Evolutionary conservation across 805 yeast species (phyloP).

Genomic region (Candida parachauliodes): DNA sequence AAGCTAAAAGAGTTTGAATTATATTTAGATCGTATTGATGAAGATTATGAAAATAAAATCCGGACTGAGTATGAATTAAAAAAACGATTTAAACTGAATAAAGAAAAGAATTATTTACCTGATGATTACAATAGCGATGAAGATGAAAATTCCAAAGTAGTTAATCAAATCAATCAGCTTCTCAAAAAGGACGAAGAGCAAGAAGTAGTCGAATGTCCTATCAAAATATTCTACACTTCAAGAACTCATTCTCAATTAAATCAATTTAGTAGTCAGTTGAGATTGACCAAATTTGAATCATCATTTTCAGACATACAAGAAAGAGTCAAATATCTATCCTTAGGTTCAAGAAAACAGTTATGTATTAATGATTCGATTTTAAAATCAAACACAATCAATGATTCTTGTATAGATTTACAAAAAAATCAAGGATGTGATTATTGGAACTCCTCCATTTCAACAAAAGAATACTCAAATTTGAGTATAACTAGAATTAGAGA

Average conservation of each 20-base stretch:
- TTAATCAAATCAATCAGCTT: constrained; percentile 47
- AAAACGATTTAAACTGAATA: constrained; percentile 6
- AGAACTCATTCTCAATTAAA: constrained; percentile 87
- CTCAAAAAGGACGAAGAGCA: constrained; percentile 33
- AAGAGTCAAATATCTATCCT: constrained; percentile 61
- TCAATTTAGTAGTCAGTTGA: constrained; percentile 75
- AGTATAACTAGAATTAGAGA: constrained; percentile 58
- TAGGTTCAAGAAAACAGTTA: constrained; percentile 82
- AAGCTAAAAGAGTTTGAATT: constrained; percentile 37
- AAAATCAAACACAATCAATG: constrained; percentile 59
- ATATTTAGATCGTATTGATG: constrained; percentile 33
- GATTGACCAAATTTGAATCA: constrained; percentile 60
- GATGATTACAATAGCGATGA: constrained; percentile 34
- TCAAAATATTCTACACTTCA: constrained; percentile 65
- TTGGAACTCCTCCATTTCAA: constrained; percentile 22
- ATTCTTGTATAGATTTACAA: constrained; percentile 74
- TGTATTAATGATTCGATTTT: constrained; percentile 70
- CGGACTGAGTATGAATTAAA: constrained; percentile 14
- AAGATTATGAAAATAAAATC: constrained; percentile 16
- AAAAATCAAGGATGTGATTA: constrained; percentile 28
- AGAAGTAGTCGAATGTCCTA: constrained; percentile 25
- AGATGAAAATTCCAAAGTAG: constrained; percentile 29
- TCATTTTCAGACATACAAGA: constrained; percentile 48
- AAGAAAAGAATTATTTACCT: constrained; percentile 23
- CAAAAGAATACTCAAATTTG: constrained; percentile 49